These are phyloP conservation scores for Globisporangium orthogonon DNA, from an alignment of 352 stramenopile genomes.

Conservation along the genomic window DNA sequence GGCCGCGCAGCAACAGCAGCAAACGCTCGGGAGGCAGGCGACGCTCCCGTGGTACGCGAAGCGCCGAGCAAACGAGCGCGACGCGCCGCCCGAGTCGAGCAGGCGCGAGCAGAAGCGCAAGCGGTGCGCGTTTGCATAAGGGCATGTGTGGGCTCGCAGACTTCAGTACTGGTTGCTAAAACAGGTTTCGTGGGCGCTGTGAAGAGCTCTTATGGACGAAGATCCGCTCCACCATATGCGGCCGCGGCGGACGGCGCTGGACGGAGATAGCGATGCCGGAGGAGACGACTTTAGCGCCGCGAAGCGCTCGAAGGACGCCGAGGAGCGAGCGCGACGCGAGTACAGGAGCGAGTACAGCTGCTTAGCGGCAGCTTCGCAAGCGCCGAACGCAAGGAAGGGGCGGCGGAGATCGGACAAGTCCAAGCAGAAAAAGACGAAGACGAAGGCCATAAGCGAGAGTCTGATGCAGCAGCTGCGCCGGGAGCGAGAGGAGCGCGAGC, in stretches of 20 bases:
- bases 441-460: background rate
- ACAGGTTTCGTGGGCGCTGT: background rate
- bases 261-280: slow-evolving; percentile 1
- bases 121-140: slow-evolving; percentile 12
- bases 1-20: slow-evolving; percentile 3
- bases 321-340: slow-evolving; percentile 9
- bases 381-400: slow-evolving; percentile 4
- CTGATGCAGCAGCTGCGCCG: slow-evolving; percentile 30
- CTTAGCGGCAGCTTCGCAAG: background rate
- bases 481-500: slow-evolving; percentile 34
- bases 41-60: slow-evolving; percentile 40
- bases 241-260: slow-evolving; percentile 10
- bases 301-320: slow-evolving; percentile 3
- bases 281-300: background rate
- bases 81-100: background rate
- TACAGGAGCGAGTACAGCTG: slow-evolving; percentile 16
- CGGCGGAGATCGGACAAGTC: background rate
- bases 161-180: too few relatives aligned
- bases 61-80: slow-evolving; percentile 4
- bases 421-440: slow-evolving; percentile 6
- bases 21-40: slow-evolving; percentile 27
- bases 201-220: slow-evolving; percentile 23
- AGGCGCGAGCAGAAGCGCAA: slow-evolving; percentile 31
- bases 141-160: too few relatives aligned
- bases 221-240: slow-evolving; percentile 42